Evolutionary conservation across 257 asterid genomes (phyloP), one percentile per base, ranked within the genome.

Genomic region (Solanum ossicruentum): DNA sequence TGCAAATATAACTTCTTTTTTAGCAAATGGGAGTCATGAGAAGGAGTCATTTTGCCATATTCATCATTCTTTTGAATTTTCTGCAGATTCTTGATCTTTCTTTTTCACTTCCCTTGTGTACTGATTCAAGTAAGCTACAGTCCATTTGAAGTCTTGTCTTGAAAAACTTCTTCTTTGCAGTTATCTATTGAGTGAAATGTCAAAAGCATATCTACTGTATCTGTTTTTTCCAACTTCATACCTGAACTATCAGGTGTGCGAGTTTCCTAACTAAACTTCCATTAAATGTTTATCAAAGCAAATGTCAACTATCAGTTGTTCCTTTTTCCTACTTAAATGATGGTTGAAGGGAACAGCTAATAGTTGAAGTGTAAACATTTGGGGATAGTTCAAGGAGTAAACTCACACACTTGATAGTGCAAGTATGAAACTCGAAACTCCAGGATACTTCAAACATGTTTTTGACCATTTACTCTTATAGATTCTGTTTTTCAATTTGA

Each of bases 101-200:
- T 57, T 83, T 67, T 69, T 51, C 85, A 83, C 56, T 83, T 83
- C 81, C 81, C 43, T 69, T 69, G 55, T 83, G 85, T 58, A 54
- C 70, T 28, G 79, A 83, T 66, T 83, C 57, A 83, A 73, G 85
- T 69, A 28, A 69, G 85, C 17, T 51, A 12, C 65, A 28, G 20
- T 45, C 63, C 63, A 49, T 66, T 12, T 7, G 41, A 28, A 66
- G 21, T 6, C 43, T 41, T 21, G 9, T 11, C 60, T 69, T 17
- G 51, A 39, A 69, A 17, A 67, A 15, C 12, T 3, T 36, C 23
- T 75, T 23, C 15, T 75, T 47, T 73, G 52, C 8, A 21, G 66
- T 61, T 21, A n/a, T 21, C 8, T 80, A n/a, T 18, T 54, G 66
- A 58, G 7, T 4, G 28, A 20, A 36, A 5, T 36, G 41, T 3